Conservation (phyloP, 805 yeast species). For the Komagataella populi region DNA sequence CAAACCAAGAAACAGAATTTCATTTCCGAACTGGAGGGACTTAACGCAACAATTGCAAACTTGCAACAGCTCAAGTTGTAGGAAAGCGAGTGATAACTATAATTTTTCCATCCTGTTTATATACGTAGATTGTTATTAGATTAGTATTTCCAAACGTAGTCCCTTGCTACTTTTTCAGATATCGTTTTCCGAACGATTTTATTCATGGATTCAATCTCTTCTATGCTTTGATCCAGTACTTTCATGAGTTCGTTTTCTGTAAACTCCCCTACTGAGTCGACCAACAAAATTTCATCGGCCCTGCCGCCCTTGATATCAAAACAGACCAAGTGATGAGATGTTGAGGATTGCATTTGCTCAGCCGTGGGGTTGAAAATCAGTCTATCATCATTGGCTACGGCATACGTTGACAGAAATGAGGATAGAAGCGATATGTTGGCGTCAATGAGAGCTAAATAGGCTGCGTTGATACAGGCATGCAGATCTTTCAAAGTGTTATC, state of each 20-base stretch:
- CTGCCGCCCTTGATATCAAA: slow-evolving; percentile 37
- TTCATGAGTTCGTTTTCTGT: slow-evolving; percentile 37
- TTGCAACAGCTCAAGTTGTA: slow-evolving; percentile 65
- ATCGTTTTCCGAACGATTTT: slow-evolving; percentile 31
- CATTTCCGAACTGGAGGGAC: slow-evolving; percentile 81
- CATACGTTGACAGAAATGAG: slow-evolving; percentile 48
- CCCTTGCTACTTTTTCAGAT: slow-evolving; percentile 30
- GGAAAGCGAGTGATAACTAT: slow-evolving; percentile 1
- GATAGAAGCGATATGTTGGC: slow-evolving; percentile 59
- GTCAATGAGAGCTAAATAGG: slow-evolving; percentile 63
- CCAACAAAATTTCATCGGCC: slow-evolving; percentile 42
- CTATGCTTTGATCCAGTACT: slow-evolving; percentile 38
- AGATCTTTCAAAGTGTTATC: slow-evolving; percentile 33
- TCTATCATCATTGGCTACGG: slow-evolving; percentile 16
- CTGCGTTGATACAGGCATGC: slow-evolving; percentile 59
- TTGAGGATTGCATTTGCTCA: slow-evolving; percentile 25
- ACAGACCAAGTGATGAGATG: slow-evolving; percentile 55
- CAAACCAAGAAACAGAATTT: slow-evolving; percentile 51
- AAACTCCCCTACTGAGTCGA: slow-evolving; percentile 67
- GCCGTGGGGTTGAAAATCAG: slow-evolving; percentile 31
- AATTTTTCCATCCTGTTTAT: background rate
- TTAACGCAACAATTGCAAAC: slow-evolving; percentile 73
- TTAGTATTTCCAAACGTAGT: slow-evolving; percentile 42
- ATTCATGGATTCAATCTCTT: slow-evolving; percentile 30
- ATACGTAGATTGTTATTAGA: slow-evolving; percentile 1